Evolutionary conservation across 2,329 filamentous ascomycete genomes (phyloP).

Genomic region (Ceratocystis destructans): DNA sequence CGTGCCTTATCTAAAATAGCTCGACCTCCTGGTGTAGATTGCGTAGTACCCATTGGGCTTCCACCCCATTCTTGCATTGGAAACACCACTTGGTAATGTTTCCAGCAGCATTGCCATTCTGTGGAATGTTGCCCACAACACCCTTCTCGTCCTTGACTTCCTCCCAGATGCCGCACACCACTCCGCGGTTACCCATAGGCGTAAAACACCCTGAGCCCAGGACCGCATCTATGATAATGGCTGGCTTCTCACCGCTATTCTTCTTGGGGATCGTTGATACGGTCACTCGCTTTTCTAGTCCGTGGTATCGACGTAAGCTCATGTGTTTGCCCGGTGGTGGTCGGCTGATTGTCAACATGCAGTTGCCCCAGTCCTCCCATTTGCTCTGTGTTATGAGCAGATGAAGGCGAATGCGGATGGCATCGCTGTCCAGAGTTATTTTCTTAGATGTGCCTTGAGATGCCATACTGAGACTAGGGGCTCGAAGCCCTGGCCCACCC

Average conservation of each 20-base stretch:
- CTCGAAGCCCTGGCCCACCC: slow-evolving; percentile 37
- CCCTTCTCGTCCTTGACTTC: slow-evolving; percentile 52
- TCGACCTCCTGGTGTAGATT: slow-evolving; percentile 43
- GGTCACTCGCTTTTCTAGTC: slow-evolving; percentile 72
- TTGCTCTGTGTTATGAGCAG: slow-evolving; percentile 60
- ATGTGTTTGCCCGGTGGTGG: slow-evolving; percentile 50
- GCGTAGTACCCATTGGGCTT: slow-evolving; percentile 43
- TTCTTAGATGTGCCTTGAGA: slow-evolving; percentile 32
- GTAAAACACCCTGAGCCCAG: slow-evolving; percentile 76
- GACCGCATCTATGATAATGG: slow-evolving; percentile 67
- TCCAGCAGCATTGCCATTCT: slow-evolving; percentile 38
- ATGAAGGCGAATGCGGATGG: slow-evolving; percentile 78
- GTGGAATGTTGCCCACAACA: slow-evolving; percentile 38
- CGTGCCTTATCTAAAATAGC: slow-evolving; percentile 16
- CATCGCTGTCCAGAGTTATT: slow-evolving; percentile 52
- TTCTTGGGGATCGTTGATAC: slow-evolving; percentile 58
- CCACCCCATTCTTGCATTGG: slow-evolving; percentile 40
- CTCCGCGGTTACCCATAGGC: slow-evolving; percentile 67
- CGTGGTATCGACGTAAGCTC: slow-evolving; percentile 46
- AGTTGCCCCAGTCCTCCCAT: slow-evolving; percentile 86
- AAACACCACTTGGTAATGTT: slow-evolving; percentile 52
- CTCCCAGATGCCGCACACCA: slow-evolving; percentile 81
- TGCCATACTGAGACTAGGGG: slow-evolving; percentile 43
- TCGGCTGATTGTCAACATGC: slow-evolving; percentile 65
- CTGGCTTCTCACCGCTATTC: slow-evolving; percentile 36